Conservation (phyloP, 768 basidiomycete genomes). For the Naematelia aurantialba region DNA sequence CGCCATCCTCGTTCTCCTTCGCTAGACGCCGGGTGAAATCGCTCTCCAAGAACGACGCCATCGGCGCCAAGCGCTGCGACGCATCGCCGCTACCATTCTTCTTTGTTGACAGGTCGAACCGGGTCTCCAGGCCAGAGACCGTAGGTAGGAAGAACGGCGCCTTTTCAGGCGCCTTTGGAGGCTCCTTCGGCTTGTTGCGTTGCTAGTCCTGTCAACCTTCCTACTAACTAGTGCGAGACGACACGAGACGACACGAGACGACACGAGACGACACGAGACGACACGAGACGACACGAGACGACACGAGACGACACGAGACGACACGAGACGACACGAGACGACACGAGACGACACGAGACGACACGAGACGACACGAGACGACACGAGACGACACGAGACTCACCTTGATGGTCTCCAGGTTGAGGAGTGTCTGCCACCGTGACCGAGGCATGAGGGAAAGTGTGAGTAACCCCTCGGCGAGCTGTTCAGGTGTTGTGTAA, state of each 20-base stretch:
- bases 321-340: background rate
- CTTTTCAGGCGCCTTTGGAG: conserved; percentile 88
- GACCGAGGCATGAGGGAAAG: conserved; percentile 85
- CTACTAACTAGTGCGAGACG: background rate
- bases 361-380: background rate
- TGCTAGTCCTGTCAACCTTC: conserved; percentile 57
- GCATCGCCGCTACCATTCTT: conserved; percentile 19
- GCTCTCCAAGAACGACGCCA: conserved; percentile 50
- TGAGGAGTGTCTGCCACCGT: conserved; percentile 94
- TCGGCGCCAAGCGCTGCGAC: conserved; percentile 47
- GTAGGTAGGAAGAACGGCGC: conserved; percentile 98
- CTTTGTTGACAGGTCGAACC: conserved; percentile 60
- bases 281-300: too few relatives aligned
- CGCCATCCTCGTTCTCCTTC: conserved; percentile 58
- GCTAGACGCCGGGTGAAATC: conserved; percentile 66
- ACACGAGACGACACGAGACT: conserved; percentile 25
- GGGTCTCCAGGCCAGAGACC: conserved; percentile 75
- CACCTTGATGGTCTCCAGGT: conserved; percentile 89
- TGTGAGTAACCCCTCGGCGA: conserved; percentile 87
- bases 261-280: background rate
- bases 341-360: background rate
- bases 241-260: background rate
- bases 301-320: background rate
- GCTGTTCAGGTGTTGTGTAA: conserved; percentile 79
- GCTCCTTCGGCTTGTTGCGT: conserved; percentile 94